Evolutionary conservation across 2,329 filamentous ascomycete species (phyloP), one percentile per base, ranked within the genome.

Genomic region (Aspergillus sp.): DNA sequence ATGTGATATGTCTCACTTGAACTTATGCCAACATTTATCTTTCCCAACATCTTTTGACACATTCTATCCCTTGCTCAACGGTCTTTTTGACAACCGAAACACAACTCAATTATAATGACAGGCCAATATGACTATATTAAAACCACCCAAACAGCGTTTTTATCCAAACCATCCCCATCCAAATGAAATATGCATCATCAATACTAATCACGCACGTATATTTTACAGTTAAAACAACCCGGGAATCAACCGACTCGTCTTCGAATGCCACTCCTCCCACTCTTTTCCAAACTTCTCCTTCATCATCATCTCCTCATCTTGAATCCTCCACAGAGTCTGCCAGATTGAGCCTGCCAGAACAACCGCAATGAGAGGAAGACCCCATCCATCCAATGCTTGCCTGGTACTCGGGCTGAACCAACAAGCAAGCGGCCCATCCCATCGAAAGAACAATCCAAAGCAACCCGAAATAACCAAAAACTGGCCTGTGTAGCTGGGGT

Each of bases 301-400:
- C 47, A 80, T 46, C 75, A 81, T 77, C 1, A 38, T 45, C 51
- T 81, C 77, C 51, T 78, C 75, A 46, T 79, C 68, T 29, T 42
- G 52, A 1, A 79, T 69, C 26, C 76, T 60, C 2, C 19, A 19
- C 19, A 19, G 4, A 19, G 19, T 19, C 19, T 19, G 19, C 19
- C 19, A 19, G 19, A 19, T 19, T 2, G 19, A 2, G 19, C 19
- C 19, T 3, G 68, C 39, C 0, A 44, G 28, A 11, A 40, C 29
- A 7, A 7, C 29, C 2, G 7, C 39, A 26, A 46, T 7, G 9
- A 40, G 27, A 13, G 11, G 4, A 27, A 33, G 3, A 1, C 53
- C 58, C 46, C 41, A 47, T 27, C 57, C 54, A 9, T 44, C 34
- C 32, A 48, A 31, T 13, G 8, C 13, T 11, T 40, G 31, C 40